Evolutionary conservation across 345 rosid species (phyloP), one percentile per base, ranked within the genome.

Genomic region (Zanthoxylum bungeanum): DNA sequence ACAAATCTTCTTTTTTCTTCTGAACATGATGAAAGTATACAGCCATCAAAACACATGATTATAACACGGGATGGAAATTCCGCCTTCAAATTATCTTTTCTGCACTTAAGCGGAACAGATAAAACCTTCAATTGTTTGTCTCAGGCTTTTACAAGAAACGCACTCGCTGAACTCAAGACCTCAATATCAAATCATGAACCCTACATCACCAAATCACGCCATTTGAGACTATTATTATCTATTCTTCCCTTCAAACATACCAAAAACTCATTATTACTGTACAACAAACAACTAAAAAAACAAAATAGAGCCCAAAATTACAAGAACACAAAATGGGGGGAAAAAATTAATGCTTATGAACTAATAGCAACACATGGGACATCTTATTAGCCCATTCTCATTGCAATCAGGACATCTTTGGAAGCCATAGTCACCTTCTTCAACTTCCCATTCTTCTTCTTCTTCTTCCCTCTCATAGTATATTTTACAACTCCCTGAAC

Each of bases 401-500:
- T 96, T 91, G 72, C 98, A 96, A 80, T 87, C 90, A n/a, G 92
- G 91, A 68, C 98, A 93, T 30, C 91, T 81, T 73, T 83, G 90
- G 76, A 86, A 88, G n/a, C 98, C 99, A 76, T 16, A 81, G 52
- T 84, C 92, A 61, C 75, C 77, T 1, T 59, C 73, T n/a, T n/a
- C n/a, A n/a, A n/a, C n/a, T n/a, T n/a, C n/a, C 17, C 72, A 66
- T 56, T 47, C 79, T 42, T 67, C 82, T 4, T 49, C 81, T 22
- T 82, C 83, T 0, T 80, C 80, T 7, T 82, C 84, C 0, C 34
- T 62, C 64, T 87, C 92, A n/a, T 77, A 75, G 72, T 83, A 92
- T 51, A 92, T 80, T 79, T 95, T 95, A 64, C 99, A 89, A 73
- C 99, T 95, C 37, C 99, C 98, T 7, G 86, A 88, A 75, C 99